Conservation (phyloP, 2,329 filamentous ascomycete genomes). For the Myriosclerotinia curreyana region DNA sequence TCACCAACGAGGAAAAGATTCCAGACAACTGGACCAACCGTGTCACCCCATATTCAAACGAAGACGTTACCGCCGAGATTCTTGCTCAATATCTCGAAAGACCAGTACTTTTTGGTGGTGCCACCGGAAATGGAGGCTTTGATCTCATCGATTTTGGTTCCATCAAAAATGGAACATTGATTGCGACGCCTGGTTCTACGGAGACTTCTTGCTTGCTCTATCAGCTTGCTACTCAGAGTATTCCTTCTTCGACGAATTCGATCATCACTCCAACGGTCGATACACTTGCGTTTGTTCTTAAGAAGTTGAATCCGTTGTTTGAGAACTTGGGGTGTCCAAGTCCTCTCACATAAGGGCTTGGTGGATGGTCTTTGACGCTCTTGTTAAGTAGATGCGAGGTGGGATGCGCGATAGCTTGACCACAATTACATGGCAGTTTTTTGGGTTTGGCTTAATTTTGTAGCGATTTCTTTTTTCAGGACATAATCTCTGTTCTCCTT, state of each 20-base stretch:
- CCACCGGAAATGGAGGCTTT: slow-evolving; percentile 12
- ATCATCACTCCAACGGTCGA: not conserved
- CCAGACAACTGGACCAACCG: slow-evolving; percentile 13
- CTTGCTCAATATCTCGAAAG: slow-evolving; percentile 3
- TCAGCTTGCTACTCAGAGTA: slow-evolving; percentile 5
- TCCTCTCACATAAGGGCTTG: not conserved
- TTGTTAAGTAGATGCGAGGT: not conserved
- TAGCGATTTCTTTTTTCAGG: too few species aligned
- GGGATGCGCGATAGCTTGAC: too few species aligned
- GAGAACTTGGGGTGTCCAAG: slow-evolving; percentile 10
- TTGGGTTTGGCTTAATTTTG: too few species aligned
- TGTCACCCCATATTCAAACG: not conserved
- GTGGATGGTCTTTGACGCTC: not conserved
- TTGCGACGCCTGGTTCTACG: not conserved
- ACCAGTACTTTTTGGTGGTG: slow-evolving; percentile 9
- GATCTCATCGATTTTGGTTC: slow-evolving; percentile 1
- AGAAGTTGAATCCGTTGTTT: not conserved
- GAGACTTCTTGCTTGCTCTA: slow-evolving; percentile 1
- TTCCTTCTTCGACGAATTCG: not conserved
- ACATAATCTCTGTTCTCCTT: too few species aligned
- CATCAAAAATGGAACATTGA: slow-evolving; percentile 11
- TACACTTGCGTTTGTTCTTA: not conserved
- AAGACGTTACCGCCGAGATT: not conserved
- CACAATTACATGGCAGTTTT: too few species aligned
- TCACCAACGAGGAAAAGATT: slow-evolving; percentile 1